Conservation (phyloP, 768 basidiomycete species). For the Macrolepiota albuminosa region DNA sequence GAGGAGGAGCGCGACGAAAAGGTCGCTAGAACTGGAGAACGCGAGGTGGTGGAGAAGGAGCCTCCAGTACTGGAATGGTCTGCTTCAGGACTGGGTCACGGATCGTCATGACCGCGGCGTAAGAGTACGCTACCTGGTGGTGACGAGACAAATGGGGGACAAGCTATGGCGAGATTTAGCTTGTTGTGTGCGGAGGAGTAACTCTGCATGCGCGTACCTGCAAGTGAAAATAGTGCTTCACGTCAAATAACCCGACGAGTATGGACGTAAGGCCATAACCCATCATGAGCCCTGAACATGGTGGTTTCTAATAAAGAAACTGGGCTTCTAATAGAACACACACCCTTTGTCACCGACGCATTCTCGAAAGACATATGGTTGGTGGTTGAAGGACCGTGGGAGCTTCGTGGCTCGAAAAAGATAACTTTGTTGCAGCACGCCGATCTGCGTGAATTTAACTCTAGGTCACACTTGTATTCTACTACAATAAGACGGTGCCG, state of each 20-base stretch:
- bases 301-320: background rate
- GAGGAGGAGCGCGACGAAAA: constrained; percentile 70
- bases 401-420: background rate
- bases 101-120: constrained; percentile 7
- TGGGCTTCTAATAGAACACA: background rate
- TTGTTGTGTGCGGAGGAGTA: constrained; percentile 7
- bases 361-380: constrained; percentile 71
- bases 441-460: too few species aligned
- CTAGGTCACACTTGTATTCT: too few species aligned
- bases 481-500: too few species aligned
- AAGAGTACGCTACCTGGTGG: constrained; percentile 60
- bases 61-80: constrained; percentile 73
- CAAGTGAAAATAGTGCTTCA: constrained; percentile 86
- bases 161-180: constrained; percentile 39
- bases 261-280: constrained; percentile 68
- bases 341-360: constrained; percentile 82
- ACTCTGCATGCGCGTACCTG: constrained; percentile 38
- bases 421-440: too few species aligned
- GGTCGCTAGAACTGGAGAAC: constrained; percentile 81
- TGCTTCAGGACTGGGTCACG: constrained; percentile 29
- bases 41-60: constrained; percentile 67
- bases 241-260: constrained; percentile 70
- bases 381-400: constrained; percentile 7
- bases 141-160: constrained; percentile 87
- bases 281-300: constrained; percentile 67